Evolutionary conservation across 202 grass and related monocot species (phyloP).

Genomic region (Sporobolus alterniflorus): DNA sequence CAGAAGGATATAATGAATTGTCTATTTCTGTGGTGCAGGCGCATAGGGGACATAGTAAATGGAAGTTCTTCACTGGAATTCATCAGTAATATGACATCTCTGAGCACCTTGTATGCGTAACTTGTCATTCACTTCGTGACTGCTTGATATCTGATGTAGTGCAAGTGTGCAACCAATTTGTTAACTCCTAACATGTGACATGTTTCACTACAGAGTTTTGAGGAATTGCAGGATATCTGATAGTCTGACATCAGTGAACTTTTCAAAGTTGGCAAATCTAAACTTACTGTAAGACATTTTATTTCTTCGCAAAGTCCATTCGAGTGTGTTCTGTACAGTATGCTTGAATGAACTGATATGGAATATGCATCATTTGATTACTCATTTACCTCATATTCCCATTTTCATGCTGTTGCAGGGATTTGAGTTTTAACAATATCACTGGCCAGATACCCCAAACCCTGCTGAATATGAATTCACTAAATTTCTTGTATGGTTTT

Average conservation of each 20-base stretch:
- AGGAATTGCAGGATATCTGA: slow-evolving; percentile 88
- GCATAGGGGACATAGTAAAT: no score
- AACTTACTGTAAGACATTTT: slow-evolving; percentile 30
- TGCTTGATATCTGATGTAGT: slow-evolving; percentile 3
- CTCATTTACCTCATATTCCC: neutral
- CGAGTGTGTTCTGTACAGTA: neutral
- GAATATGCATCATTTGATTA: slow-evolving; percentile 24
- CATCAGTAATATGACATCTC: slow-evolving; percentile 15
- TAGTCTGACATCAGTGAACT: slow-evolving; percentile 58
- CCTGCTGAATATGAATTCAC: slow-evolving; percentile 57
- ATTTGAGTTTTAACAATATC: slow-evolving; percentile 98
- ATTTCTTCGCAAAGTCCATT: neutral
- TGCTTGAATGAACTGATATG: neutral
- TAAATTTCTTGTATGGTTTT: slow-evolving; percentile 65
- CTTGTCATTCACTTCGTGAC: slow-evolving; percentile 6
- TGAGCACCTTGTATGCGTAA: slow-evolving; percentile 51
- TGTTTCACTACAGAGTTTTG: slow-evolving; percentile 63
- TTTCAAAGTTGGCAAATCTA: slow-evolving; percentile 37
- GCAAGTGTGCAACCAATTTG: neutral
- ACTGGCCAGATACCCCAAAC: slow-evolving; percentile 70
- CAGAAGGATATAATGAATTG: neutral
- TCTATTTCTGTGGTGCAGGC: slow-evolving; percentile 8
- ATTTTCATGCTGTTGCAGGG: slow-evolving; percentile 41
- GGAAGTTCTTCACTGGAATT: slow-evolving; percentile 38
- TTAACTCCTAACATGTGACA: neutral